Evolutionary conservation across 2,329 filamentous ascomycete genomes (phyloP).

Genomic region (Coniochaeta sp.): DNA sequence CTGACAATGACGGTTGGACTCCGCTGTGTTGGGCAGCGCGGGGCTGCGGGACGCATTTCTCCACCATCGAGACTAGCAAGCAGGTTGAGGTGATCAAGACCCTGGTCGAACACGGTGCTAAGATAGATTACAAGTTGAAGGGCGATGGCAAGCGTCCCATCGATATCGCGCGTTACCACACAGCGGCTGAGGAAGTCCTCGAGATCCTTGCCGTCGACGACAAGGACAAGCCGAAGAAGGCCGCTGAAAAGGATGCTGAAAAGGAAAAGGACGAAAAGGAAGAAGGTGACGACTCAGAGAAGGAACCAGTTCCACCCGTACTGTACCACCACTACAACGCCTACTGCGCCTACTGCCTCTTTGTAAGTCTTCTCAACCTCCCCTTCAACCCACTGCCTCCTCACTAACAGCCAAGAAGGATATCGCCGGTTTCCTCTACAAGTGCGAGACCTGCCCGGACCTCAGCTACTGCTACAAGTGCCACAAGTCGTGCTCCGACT

Average conservation of each 20-base stretch:
- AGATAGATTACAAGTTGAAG: not conserved
- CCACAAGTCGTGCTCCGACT: not conserved
- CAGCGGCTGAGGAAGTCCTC: not conserved
- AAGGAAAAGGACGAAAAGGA: not conserved
- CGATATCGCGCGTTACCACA: not conserved
- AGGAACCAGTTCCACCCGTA: no score
- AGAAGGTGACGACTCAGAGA: not conserved
- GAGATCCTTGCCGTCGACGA: not conserved
- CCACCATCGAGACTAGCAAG: not conserved
- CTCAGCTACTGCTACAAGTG: constrained; percentile 1
- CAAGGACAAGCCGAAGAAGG: not conserved
- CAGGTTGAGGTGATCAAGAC: not conserved
- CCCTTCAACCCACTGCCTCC: no score
- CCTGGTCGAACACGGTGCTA: not conserved
- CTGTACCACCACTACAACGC: not conserved
- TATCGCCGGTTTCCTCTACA: not conserved
- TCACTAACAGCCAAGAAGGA: no score
- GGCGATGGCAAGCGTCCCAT: not conserved
- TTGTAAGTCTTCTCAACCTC: not conserved
- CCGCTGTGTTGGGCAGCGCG: not conserved
- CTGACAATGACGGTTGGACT: not conserved
- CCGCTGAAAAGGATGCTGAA: no score
- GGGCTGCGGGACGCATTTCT: not conserved
- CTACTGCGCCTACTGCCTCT: not conserved
- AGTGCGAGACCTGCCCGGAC: not conserved